phyloP scores from a whole-genome alignment of 2,329 filamentous ascomycete genomes.

The Aspergillus thermomutatus region DNA sequence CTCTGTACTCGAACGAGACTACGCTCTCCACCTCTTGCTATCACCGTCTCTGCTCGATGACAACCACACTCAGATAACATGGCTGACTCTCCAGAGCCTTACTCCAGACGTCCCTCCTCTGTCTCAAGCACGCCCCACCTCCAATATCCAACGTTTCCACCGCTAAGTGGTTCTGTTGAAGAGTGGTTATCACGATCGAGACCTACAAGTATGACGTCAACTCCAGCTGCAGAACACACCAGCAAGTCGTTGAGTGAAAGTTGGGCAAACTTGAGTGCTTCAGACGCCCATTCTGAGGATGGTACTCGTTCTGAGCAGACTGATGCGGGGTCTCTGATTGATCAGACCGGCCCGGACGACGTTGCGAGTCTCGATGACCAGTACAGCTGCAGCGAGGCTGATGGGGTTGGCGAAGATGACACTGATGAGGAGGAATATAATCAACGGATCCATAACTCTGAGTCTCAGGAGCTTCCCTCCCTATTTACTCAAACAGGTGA shows the following conservation, averaged over 20 bases:
- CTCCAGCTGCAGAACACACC: slow-evolving; percentile 23
- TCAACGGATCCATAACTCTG: slow-evolving; percentile 25
- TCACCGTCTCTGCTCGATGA: slow-evolving; percentile 19
- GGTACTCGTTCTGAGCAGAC: slow-evolving; percentile 44
- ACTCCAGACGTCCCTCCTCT: slow-evolving; percentile 25
- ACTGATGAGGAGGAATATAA: slow-evolving; percentile 25
- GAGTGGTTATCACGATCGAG: slow-evolving; percentile 42
- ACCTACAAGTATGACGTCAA: slow-evolving; percentile 41
- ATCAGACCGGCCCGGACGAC: slow-evolving; percentile 42
- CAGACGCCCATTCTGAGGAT: slow-evolving; percentile 44
- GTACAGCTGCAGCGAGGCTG: slow-evolving; percentile 36
- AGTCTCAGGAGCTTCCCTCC: slow-evolving; percentile 28
- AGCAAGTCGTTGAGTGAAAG: slow-evolving; percentile 41
- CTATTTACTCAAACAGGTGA: slow-evolving; percentile 25
- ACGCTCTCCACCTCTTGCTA: slow-evolving; percentile 15
- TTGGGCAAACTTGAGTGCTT: slow-evolving; percentile 45
- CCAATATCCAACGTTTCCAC: slow-evolving; percentile 41
- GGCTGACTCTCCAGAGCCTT: slow-evolving; percentile 37
- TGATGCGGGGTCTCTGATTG: slow-evolving; percentile 43
- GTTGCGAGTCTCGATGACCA: slow-evolving; percentile 43
- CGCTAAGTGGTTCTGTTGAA: slow-evolving; percentile 37
- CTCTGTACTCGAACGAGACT: slow-evolving; percentile 15
- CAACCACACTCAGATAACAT: slow-evolving; percentile 23
- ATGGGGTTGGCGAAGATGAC: slow-evolving; percentile 30
- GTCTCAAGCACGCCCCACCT: slow-evolving; percentile 29